Evolutionary conservation across 1,284 basidiomycete species (phyloP).

Genomic region (Golubevia sp.): DNA sequence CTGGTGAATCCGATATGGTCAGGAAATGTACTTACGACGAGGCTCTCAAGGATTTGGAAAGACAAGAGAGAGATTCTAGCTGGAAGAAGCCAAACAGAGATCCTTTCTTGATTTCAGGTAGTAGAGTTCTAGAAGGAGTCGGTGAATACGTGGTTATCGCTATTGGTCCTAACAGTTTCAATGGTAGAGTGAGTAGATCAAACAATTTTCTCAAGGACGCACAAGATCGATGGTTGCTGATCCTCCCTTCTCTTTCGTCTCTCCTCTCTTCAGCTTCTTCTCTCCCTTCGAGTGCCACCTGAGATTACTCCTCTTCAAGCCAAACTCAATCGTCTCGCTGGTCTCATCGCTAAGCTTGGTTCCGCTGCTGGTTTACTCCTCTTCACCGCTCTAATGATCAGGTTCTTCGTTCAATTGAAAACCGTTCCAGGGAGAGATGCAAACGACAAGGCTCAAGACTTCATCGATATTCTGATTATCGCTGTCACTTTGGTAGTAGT

Average conservation of each 20-base stretch:
- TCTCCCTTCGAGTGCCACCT: conserved; percentile 67
- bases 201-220: no score
- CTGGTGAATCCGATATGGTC: conserved; percentile 94
- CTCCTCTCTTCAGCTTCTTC: conserved; percentile 64
- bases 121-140: conserved; percentile 91
- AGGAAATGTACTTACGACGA: conserved; percentile 83
- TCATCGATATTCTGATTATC: conserved; percentile 92
- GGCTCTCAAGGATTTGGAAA: conserved; percentile 67
- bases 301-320: conserved; percentile 90
- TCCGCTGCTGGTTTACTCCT: conserved; percentile 79
- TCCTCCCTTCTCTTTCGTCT: not conserved
- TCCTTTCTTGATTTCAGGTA: conserved; percentile 91
- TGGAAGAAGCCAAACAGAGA: conserved; percentile 72
- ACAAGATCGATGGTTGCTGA: conserved; percentile 14
- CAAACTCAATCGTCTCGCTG: conserved; percentile 89
- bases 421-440: conserved; percentile 70
- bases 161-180: conserved; percentile 88
- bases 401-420: conserved; percentile 86
- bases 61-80: conserved; percentile 37
- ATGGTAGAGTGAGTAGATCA: conserved; percentile 77
- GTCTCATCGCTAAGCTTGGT: conserved; percentile 90
- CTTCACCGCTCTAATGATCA: conserved; percentile 85
- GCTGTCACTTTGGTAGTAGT: conserved; percentile 93
- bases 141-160: conserved; percentile 90
- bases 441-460: conserved; percentile 83